These are phyloP conservation scores for Calvatia gigantea DNA, from an alignment of 768 basidiomycete species.

Conservation along the genomic window DNA sequence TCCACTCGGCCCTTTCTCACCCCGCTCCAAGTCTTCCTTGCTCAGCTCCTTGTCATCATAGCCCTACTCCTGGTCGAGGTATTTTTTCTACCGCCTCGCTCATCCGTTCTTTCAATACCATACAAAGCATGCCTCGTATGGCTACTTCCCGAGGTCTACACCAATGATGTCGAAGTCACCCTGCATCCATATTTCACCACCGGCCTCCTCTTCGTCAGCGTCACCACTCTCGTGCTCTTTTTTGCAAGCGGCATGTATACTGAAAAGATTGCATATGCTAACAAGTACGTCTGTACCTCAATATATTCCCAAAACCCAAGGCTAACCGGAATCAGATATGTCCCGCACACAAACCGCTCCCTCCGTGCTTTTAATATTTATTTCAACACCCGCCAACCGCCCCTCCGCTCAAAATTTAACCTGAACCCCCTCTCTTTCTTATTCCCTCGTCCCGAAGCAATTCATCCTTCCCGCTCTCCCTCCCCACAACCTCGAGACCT, in stretches of 20 bases:
- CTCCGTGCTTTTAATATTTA: constrained; percentile 95
- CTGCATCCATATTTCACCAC: constrained; percentile 75
- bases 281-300: constrained; percentile 59
- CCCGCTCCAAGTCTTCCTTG: constrained; percentile 60
- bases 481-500: constrained; percentile 35
- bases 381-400: constrained; percentile 85
- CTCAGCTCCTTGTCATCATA: constrained; percentile 64
- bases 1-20: constrained; percentile 11
- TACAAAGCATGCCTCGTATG: constrained; percentile 49
- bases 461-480: constrained; percentile 28
- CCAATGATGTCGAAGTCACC: constrained; percentile 34
- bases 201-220: constrained; percentile 80
- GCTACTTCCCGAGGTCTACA: constrained; percentile 50
- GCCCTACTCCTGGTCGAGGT: constrained; percentile 74
- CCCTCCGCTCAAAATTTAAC: constrained; percentile 57
- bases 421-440: constrained; percentile 59
- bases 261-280: constrained; percentile 95
- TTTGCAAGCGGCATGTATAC: constrained; percentile 96
- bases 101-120: constrained; percentile 62
- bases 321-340: constrained; percentile 60
- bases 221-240: constrained; percentile 90
- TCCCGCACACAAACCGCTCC: constrained; percentile 91
- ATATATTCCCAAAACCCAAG: neutral
- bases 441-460: constrained; percentile 41
- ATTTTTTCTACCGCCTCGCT: constrained; percentile 57